Evolutionary conservation across 2,329 filamentous ascomycete genomes (phyloP).

Genomic region (Zymoseptoria brevis): DNA sequence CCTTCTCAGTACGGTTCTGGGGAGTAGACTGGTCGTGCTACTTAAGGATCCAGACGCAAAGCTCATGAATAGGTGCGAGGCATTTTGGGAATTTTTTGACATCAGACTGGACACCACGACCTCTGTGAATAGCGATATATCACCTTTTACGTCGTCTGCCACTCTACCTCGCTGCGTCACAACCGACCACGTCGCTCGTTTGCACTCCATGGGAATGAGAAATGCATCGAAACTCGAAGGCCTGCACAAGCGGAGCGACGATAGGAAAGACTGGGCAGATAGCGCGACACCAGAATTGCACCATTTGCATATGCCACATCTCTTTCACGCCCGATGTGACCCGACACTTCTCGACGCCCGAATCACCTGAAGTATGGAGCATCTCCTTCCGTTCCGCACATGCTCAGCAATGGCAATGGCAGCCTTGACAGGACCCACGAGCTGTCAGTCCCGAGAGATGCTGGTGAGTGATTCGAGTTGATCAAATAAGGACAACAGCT

Average conservation of each 20-base stretch:
- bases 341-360: conserved; percentile 28
- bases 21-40: conserved; percentile 13
- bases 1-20: conserved; percentile 12
- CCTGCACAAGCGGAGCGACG: too few relatives aligned
- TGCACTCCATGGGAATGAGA: too few relatives aligned
- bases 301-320: too few relatives aligned
- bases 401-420: conserved; percentile 26
- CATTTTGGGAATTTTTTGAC: conserved; percentile 18
- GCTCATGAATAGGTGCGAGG: conserved; percentile 24
- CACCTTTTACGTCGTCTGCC: too few relatives aligned
- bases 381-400: conserved; percentile 17
- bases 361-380: conserved; percentile 24
- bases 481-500: not conserved
- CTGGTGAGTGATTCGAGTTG: conserved; percentile 27
- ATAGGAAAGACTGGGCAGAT: too few relatives aligned
- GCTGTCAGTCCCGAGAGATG: conserved; percentile 33
- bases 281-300: too few relatives aligned
- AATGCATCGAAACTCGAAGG: too few relatives aligned
- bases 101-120: conserved; percentile 6
- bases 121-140: too few relatives aligned
- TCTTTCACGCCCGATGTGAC: too few relatives aligned
- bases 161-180: too few relatives aligned
- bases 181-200: too few relatives aligned
- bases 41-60: conserved; percentile 21
- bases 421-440: conserved; percentile 24